A percentile compares a stretch with the other conserved stretches of the same genome.
Conservation (phyloP, 1,284 basidiomycete species). For the Moesziomyces sp. region DNA sequence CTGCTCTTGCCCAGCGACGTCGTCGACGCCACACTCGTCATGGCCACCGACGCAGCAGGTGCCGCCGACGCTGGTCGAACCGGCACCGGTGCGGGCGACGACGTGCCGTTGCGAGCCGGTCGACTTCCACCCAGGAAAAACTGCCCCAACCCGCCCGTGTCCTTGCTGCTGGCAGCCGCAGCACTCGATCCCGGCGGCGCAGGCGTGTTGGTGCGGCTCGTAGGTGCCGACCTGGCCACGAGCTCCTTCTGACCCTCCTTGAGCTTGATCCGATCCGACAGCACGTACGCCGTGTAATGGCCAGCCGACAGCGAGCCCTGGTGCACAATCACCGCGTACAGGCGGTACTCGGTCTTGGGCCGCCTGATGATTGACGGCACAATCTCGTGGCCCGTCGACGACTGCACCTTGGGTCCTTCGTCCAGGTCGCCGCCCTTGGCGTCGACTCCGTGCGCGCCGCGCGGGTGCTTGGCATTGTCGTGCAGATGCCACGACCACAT, state of each 20-base stretch:
- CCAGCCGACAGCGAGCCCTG: conserved; percentile 56
- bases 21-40: conserved; percentile 13
- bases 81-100: conserved; percentile 31
- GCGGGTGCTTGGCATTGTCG: conserved; percentile 7
- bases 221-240: conserved; percentile 43
- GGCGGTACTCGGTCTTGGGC: conserved; percentile 58
- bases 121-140: conserved; percentile 30
- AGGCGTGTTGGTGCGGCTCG: conserved; percentile 38
- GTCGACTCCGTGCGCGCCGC: conserved; percentile 1
- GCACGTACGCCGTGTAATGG: conserved; percentile 62
- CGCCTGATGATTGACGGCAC: conserved; percentile 32
- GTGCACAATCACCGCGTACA: conserved; percentile 83
- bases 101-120: conserved; percentile 10
- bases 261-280: conserved; percentile 52
- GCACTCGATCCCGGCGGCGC: conserved; percentile 12
- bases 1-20: conserved; percentile 10
- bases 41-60: conserved; percentile 21
- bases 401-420: conserved; percentile 37
- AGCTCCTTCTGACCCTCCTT: conserved; percentile 34
- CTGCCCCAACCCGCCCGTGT: conserved; percentile 12
- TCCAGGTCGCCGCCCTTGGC: conserved; percentile 26
- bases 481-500: conserved; percentile 49
- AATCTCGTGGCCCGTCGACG: conserved; percentile 26
- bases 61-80: conserved; percentile 37
- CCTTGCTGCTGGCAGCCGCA: background rate